A percentile compares a stretch with the other conserved stretches of the same genome.
Evolutionary conservation across 371 early-diverging fungal genomes (phyloP).

Genomic region (Rhizopus arrhizus): DNA sequence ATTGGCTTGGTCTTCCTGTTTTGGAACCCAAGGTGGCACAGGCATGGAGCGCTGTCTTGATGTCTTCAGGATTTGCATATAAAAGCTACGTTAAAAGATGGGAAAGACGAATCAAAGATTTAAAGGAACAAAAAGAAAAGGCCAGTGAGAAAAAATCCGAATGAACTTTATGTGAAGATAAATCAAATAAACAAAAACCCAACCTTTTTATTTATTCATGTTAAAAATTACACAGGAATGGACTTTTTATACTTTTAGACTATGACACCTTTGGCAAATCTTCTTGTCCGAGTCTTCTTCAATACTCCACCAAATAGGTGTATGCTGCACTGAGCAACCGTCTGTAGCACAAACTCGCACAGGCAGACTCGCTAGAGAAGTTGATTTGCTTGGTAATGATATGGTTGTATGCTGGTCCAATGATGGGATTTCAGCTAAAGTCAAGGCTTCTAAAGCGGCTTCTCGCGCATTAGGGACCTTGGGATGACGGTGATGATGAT

Average conservation of each 20-base stretch:
- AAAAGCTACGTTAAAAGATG: slow-evolving; percentile 24
- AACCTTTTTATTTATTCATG: neutral
- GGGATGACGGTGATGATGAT: neutral
- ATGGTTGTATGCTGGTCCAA: slow-evolving; percentile 1
- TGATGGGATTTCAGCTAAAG: slow-evolving; percentile 2
- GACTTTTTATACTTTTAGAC: slow-evolving; percentile 2
- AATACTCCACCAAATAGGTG: slow-evolving; percentile 26
- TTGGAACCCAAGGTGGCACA: slow-evolving; percentile 32
- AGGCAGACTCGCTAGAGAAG: neutral
- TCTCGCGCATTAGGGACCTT: slow-evolving; percentile 18
- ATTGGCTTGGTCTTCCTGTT: slow-evolving; percentile 27
- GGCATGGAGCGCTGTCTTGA: slow-evolving; percentile 46
- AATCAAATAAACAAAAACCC: too few species aligned
- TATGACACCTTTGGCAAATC: slow-evolving; percentile 25
- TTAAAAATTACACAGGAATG: neutral
- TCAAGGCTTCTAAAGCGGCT: slow-evolving; percentile 21
- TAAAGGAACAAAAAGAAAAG: slow-evolving; percentile 23
- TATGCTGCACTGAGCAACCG: slow-evolving; percentile 15
- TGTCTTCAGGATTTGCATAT: slow-evolving; percentile 36
- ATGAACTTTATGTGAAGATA: neutral
- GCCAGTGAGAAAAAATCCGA: neutral
- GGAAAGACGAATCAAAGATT: slow-evolving; percentile 18
- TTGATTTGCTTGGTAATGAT: neutral
- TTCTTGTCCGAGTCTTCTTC: slow-evolving; percentile 3
- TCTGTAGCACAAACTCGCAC: slow-evolving; percentile 7